Base-by-base conservation (phyloP, 2,329 filamentous ascomycete genomes). In the Ophiocordyceps robertsii region DNA sequence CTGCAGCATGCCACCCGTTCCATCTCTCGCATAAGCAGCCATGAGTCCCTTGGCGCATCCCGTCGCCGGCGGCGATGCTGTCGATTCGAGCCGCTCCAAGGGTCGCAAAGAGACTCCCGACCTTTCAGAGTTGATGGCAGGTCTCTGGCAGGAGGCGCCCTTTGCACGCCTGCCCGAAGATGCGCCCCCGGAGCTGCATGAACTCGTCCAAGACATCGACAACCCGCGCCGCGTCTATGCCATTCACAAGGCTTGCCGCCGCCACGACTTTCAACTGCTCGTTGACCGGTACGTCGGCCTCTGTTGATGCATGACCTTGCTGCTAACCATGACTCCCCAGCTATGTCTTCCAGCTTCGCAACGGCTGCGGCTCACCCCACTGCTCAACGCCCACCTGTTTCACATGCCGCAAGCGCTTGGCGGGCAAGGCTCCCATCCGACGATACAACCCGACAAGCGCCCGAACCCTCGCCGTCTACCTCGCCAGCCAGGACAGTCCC, bases 371-470 rank as follows among this genome's bases (percentile, higher is more conserved):
- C 47, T 75, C 74, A 49, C 65, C 70, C 42, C 67, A 70, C 41
- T 95, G 88, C 62, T 69, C 68, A 31, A 90, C 80, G 1, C 64
- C 85, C 13, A 90, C 85, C 13, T 95, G 88, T 64, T 82, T 90
- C 55, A 87, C 80, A 47, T 87, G 77, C 57, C 78, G 84, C 43
- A 82, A 75, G 59, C 75, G 83, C 49, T 65, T 80, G 35, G 73
- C 77, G 24, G 75, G 73, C 30, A 76, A 77, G 48, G 73, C 73
- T 1, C 86, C 86, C 3, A 74, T 87, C 51, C 80, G 86, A 46
- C 75, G 82, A 53, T 92, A 89, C 53, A 94, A 82, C 44, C 73
- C 82, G 19, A 77, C 87, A 38, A 94, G 86, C 53, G 87, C 88
- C 9, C 76, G 86, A 53, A 85, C 84, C 2, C 64, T 95, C 29